Conservation (phyloP, 768 basidiomycete species). For the Tricholoma hemisulphureum region DNA sequence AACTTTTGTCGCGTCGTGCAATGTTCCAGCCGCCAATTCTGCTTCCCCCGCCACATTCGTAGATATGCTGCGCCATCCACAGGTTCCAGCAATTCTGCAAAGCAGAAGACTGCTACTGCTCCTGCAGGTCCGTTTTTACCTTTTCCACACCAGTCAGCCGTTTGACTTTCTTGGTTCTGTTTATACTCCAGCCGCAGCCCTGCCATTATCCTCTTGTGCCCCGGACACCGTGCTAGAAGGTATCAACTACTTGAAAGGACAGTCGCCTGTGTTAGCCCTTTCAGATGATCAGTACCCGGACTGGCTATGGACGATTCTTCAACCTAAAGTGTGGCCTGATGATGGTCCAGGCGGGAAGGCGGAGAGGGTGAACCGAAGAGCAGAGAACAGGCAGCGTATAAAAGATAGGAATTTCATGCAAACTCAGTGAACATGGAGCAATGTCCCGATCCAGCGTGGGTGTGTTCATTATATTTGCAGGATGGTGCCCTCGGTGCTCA, state of each 20-base stretch:
- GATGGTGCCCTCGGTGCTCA: background rate
- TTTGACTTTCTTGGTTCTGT: background rate
- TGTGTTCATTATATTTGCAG: background rate
- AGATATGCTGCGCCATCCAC: constrained; percentile 5
- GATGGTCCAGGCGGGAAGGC: constrained; percentile 74
- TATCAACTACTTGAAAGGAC: constrained; percentile 78
- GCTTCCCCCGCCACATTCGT: constrained; percentile 13
- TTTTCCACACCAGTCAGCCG: background rate
- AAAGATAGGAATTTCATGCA: constrained; percentile 86
- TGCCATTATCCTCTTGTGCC: constrained; percentile 59
- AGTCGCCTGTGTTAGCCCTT: constrained; percentile 70
- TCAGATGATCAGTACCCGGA: constrained; percentile 84
- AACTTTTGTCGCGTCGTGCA: constrained; percentile 24
- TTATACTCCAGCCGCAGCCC: constrained; percentile 15
- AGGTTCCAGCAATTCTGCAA: background rate
- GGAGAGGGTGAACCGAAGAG: constrained; percentile 55
- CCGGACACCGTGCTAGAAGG: constrained; percentile 78
- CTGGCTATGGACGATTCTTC: constrained; percentile 83
- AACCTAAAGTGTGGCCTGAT: constrained; percentile 58
- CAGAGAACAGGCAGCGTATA: constrained; percentile 64
- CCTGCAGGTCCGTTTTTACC: constrained; percentile 8
- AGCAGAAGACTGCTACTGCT: constrained; percentile 9
- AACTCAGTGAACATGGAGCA: constrained; percentile 50
- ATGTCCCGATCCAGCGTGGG: constrained; percentile 5
- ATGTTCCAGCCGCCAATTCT: constrained; percentile 12